Evolutionary conservation across 768 basidiomycete genomes (phyloP).

Genomic region (Leucocoprinus birnbaumii): DNA sequence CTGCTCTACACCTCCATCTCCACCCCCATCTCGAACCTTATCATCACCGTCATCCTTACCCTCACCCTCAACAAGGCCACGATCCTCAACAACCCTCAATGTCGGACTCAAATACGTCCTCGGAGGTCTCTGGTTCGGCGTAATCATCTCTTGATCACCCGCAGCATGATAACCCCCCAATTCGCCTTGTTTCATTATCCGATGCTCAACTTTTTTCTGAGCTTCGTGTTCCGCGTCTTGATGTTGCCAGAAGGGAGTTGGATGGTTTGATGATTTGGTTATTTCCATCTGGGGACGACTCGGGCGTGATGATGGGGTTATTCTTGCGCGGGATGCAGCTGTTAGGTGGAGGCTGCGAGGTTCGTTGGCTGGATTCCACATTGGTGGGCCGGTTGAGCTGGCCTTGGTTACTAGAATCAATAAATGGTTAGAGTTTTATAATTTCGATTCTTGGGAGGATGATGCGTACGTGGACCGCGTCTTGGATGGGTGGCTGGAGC

Average conservation of each 20-base stretch:
- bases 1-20: no score
- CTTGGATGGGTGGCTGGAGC: not conserved
- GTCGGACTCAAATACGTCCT: constrained; percentile 5
- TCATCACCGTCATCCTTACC: not conserved
- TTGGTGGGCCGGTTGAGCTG: not conserved
- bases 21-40: no score
- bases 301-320: not conserved
- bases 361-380: constrained; percentile 11
- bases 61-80: not conserved
- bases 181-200: constrained; percentile 7
- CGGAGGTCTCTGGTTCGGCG: constrained; percentile 5
- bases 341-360: constrained; percentile 5
- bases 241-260: constrained; percentile 10
- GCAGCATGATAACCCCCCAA: not conserved
- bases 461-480: constrained; percentile 1
- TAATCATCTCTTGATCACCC: not conserved
- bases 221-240: constrained; percentile 10
- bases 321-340: no score
- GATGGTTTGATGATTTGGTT: constrained; percentile 1
- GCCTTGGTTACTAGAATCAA: constrained; percentile 4
- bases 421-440: not conserved
- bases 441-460: not conserved
- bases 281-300: constrained; percentile 8
- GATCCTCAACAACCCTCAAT: constrained; percentile 1
- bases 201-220: constrained; percentile 7